Conservation (phyloP, 1,284 basidiomycete species). For the Malassezia cuniculi region DNA sequence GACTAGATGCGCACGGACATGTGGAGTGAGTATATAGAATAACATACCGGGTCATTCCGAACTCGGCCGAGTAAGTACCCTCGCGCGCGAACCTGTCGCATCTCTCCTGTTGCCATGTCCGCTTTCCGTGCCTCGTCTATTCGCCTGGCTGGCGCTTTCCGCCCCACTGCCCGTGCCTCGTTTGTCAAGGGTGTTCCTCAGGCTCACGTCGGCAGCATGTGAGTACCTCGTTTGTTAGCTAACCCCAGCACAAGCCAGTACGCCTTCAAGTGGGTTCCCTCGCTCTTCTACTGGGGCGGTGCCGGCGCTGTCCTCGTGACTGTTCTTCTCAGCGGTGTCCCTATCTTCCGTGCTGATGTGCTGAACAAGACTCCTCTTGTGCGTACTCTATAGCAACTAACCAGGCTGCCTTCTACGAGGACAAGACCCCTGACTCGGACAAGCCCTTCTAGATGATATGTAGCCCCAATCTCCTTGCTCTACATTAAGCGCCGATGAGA, state of each 20-base stretch:
- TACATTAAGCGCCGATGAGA: too few species aligned
- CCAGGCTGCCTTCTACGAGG: slow-evolving; percentile 14
- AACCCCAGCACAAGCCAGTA: slow-evolving; percentile 5
- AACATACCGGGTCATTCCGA: too few species aligned
- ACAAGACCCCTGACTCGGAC: slow-evolving; percentile 13
- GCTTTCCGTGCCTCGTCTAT: slow-evolving; percentile 12
- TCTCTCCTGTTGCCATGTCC: slow-evolving; percentile 10
- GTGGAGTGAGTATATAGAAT: too few species aligned
- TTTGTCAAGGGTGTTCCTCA: slow-evolving; percentile 6
- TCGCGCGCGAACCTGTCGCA: too few species aligned
- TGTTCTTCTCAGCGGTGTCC: slow-evolving; percentile 10
- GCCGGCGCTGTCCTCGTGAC: slow-evolving; percentile 9
- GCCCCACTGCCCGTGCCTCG: slow-evolving; percentile 6
- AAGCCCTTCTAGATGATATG: slow-evolving; percentile 16
- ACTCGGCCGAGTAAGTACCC: too few species aligned
- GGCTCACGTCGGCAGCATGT: slow-evolving; percentile 12
- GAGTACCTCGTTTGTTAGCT: slow-evolving; percentile 1
- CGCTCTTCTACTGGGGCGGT: slow-evolving; percentile 10
- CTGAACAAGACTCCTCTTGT: slow-evolving; percentile 13
- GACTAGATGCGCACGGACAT: too few species aligned
- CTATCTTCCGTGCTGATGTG: slow-evolving; percentile 12
- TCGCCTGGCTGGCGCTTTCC: slow-evolving; percentile 6
- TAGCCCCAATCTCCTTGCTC: too few species aligned
- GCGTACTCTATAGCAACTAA: slow-evolving; percentile 1
- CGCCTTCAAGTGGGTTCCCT: slow-evolving; percentile 16